Conservation (phyloP, 2,329 filamentous ascomycete species). For the Verticillium nubilum region DNA sequence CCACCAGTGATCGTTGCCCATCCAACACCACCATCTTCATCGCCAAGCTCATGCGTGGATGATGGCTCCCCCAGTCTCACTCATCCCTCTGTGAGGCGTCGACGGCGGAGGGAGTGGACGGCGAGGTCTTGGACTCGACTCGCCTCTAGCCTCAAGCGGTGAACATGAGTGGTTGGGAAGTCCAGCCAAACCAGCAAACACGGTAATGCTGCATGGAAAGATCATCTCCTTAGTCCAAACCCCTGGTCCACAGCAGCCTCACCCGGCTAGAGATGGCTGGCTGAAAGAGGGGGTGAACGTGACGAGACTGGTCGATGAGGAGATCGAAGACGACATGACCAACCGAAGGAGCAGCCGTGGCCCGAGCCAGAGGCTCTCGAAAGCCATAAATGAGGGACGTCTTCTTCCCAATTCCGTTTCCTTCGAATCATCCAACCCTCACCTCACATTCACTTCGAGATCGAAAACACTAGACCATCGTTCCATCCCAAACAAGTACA, state of each 20-base stretch:
- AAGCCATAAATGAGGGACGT: not conserved
- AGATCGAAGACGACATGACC: not conserved
- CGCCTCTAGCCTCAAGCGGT: not conserved
- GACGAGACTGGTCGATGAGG: not conserved
- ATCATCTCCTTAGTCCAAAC: not conserved
- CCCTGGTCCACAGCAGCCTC: not conserved
- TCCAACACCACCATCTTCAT: not conserved
- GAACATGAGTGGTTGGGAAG: not conserved
- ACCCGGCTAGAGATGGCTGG: not conserved
- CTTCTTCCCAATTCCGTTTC: not conserved
- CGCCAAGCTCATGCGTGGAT: not conserved
- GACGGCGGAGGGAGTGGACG: not conserved
- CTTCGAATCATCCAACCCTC: conserved; percentile 3
- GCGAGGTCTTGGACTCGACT: not conserved
- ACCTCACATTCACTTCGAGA: not conserved
- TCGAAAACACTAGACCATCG: not conserved
- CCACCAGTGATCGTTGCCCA: not conserved
- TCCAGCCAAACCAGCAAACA: not conserved
- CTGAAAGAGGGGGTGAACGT: not conserved
- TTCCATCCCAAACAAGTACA: not conserved
- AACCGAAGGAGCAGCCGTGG: not conserved
- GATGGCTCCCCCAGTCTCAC: not conserved
- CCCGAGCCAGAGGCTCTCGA: conserved; percentile 1
- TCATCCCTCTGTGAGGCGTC: not conserved
- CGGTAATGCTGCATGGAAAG: not conserved